These are phyloP conservation scores for Spergularia bocconei DNA, from an alignment of 148 eudicot genomes.

Conservation along the genomic window DNA sequence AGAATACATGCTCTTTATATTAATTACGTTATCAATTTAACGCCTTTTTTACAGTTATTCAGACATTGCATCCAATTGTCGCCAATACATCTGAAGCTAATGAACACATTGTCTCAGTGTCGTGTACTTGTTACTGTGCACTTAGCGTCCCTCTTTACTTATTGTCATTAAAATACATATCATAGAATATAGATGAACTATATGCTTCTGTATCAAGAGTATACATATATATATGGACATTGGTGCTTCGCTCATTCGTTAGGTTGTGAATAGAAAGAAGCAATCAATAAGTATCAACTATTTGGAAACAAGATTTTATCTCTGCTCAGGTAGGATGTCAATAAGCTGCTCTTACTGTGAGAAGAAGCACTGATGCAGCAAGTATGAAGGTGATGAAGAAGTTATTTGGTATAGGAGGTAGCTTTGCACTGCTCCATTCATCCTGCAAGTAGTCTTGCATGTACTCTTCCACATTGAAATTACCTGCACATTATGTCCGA, in stretches of 20 bases:
- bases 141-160: not conserved
- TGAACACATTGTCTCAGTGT: not conserved
- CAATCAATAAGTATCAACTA: not conserved
- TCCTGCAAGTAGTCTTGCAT: slow-evolving; percentile 28
- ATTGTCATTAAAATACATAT: not conserved
- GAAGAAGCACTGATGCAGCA: slow-evolving; percentile 13
- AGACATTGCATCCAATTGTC: not conserved
- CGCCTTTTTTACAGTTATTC: too few relatives aligned
- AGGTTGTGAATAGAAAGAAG: not conserved
- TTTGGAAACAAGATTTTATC: not conserved
- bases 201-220: not conserved
- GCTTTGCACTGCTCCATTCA: slow-evolving; percentile 31
- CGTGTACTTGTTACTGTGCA: not conserved
- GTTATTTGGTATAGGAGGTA: slow-evolving; percentile 28
- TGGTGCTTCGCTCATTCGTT: not conserved
- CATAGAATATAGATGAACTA: not conserved
- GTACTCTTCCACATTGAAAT: slow-evolving; percentile 43
- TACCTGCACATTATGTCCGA: slow-evolving; percentile 29
- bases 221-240: slow-evolving; percentile 4
- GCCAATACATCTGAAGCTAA: not conserved
- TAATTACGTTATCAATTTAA: too few relatives aligned
- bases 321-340: slow-evolving; percentile 10
- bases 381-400: slow-evolving; percentile 23
- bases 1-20: too few relatives aligned
- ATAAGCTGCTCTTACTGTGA: slow-evolving; percentile 22